Base-by-base conservation (phyloP, 192 early-diverging fungal species). In the Fimicolochytrium jonesii region DNA sequence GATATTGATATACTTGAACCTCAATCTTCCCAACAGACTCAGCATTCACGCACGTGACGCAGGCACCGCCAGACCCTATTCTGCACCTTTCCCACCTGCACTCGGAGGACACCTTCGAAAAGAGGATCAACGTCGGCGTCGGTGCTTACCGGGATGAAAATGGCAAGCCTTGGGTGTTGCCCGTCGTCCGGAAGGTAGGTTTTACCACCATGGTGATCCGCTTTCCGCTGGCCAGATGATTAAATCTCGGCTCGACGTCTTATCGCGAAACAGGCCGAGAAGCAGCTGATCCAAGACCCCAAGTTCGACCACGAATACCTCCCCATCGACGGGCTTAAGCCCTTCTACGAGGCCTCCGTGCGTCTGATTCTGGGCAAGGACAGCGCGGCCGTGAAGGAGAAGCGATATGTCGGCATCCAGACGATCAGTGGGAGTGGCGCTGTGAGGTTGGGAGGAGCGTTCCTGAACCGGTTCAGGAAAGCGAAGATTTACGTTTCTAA, bases 361-460 rank as follows among this genome's bases (percentile, higher is more conserved):
- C 81, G 75, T 56, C 77, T 99, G 47, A 92, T 97, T 44, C 77
- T 96, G 26, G 94, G 96, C 28, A 70, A 66, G 1, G 74, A 91
- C 69, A 90, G 81, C 57, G 72, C 77, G 9, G 91, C 87, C 6
- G 73, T 92, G 43, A 56, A 61, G 9, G 87, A 92, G 54, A 77
- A 80, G 20, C 75, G 92, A 32, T 72, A 56, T 64, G 81, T 70
- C 23, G 78, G 82, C 5, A 83, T 87, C 50, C 96, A 99, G 73
- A 88, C 91, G 25, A 93, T 99, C 69, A 97, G 94, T 6, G 96
- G 96, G 35, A 93, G 94, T 2, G 96, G 96, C 36, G 96, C 96
- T 15, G 83, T 86, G 47, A 87, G 90, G 51, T 72, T 92, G 7
- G 96, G 85, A 35, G 92, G 90, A 1, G 80, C 82, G 37, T 93